Evolutionary conservation across 2,329 filamentous ascomycete species (phyloP), one percentile per base, ranked within the genome.

Genomic region (Aspergillus glaucus): DNA sequence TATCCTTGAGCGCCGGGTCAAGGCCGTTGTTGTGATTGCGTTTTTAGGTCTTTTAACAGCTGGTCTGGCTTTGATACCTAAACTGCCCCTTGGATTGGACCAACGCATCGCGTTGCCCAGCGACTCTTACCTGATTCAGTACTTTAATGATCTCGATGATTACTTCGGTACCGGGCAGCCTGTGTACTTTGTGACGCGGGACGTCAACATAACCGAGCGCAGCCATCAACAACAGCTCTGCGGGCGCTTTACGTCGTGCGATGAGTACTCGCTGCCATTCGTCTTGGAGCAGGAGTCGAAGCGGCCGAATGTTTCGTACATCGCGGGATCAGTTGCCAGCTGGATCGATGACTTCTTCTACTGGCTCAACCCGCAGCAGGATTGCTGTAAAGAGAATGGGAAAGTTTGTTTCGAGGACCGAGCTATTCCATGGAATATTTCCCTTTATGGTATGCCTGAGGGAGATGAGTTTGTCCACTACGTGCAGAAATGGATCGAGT

Each of bases 341-440:
- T 98, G 93, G 93, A 80, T 98, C 15, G 93, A 98, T 56, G 93
- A 98, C 64, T 97, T 89, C 71, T 89, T 97, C 71, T 79, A 88
- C 51, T 98, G 93, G 92, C 75, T 97, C n/a, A 95, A 97, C 58
- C 93, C 93, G 0, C 80, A 83, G 45, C 80, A 88, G 40, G 86
- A 90, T 41, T 84, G 82, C 72, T 96, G 88, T 60, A 77, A 87
- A 34, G 84, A 92, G 51, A 64, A 82, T 44, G 81, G 81, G 42
- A 75, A 83, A 58, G 76, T 85, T 1, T 98, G 93, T 70, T 96
- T 98, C 62, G 81, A 81, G 22, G 76, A 84, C 53, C 84, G 91
- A 39, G 70, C 84, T 17, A 89, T 89, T 2, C 75, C 85, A 0
- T 98, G 92, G 92, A 96, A 95, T 61, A 86, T 90, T 44, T 92